Evolutionary conservation across 169 alveolate species (phyloP), one percentile per base, ranked within the genome.

Genomic region (Amoebophrya sp.): DNA sequence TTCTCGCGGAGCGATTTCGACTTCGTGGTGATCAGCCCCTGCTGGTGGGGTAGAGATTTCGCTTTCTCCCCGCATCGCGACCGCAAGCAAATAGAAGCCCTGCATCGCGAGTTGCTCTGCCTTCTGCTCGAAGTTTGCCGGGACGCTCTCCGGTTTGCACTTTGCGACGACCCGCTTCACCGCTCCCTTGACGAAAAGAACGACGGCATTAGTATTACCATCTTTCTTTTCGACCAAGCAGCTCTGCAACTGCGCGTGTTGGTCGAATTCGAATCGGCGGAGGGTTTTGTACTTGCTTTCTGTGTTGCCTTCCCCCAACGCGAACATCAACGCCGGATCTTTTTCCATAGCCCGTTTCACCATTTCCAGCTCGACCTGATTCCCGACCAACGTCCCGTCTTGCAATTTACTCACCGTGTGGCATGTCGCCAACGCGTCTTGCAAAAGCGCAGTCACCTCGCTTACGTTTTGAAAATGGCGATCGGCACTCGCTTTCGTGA

Each of bases 301-400:
- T 4, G 26, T 58, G 10, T 7, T 1, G 78, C 23, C 78, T 58
- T 58, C 34, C 38, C 10, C 23, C 78, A 13, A 13, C 29, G 78
- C 0, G 48, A 42, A 42, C 4, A 13, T 7, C 48, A 42, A 13
- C 48, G 20, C 48, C 20, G 48, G 48, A 42, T 7, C 13, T 13
- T 42, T 42, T 13, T 42, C 48, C 48, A 42, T 42, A 13, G 78
- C 78, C 38, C 4, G 4, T 16, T 88, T 41, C 40, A 88, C 69
- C 90, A 92, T 92, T 45, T 87, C 92, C 69, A 91, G 43, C 42
- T 92, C 93, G 40, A 87, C 91, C 78, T 88, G 93, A 41, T 88
- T 88, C 20, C 90, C 90, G 26, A 88, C 90, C 78, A 42, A n/a
- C 26, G 34, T 45, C 34, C 90, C 90, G n/a, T 41, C 70, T 20